phyloP scores from a whole-genome alignment of 352 stramenopile genomes.

The Phytophthora hybrid region DNA sequence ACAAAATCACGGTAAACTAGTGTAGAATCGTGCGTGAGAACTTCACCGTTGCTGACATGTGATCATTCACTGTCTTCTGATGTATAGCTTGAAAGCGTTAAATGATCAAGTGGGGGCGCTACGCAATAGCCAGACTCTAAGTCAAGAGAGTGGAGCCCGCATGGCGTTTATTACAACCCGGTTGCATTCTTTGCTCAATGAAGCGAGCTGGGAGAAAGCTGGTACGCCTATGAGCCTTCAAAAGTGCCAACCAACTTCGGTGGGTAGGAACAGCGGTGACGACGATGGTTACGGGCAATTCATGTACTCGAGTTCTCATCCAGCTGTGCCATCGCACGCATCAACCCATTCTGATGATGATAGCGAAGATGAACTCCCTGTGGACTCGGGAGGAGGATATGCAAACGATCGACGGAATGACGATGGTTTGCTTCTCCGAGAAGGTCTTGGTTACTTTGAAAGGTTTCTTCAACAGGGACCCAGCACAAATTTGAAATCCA shows the following conservation, averaged over 20 bases:
- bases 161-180: constrained; percentile 17
- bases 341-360: constrained; percentile 23
- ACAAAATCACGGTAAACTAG: constrained; percentile 19
- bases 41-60: not conserved
- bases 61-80: not conserved
- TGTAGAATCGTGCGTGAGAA: not conserved
- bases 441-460: constrained; percentile 25
- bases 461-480: constrained; percentile 17
- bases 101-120: constrained; percentile 25
- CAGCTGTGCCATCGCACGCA: constrained; percentile 2
- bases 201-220: not conserved
- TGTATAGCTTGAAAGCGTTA: constrained; percentile 23
- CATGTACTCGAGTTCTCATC: not conserved
- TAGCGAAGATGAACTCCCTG: constrained; percentile 27
- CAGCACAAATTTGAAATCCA: not conserved
- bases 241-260: not conserved
- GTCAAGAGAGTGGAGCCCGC: constrained; percentile 11
- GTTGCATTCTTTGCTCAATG: constrained; percentile 26
- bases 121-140: constrained; percentile 13
- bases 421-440: constrained; percentile 19
- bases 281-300: constrained; percentile 24
- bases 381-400: constrained; percentile 22
- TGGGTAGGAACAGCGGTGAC: constrained; percentile 12
- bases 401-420: constrained; percentile 5
- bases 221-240: not conserved